Evolutionary conservation across 1,284 basidiomycete genomes (phyloP).

Genomic region (Anthracocystis panici-leucophaei): DNA sequence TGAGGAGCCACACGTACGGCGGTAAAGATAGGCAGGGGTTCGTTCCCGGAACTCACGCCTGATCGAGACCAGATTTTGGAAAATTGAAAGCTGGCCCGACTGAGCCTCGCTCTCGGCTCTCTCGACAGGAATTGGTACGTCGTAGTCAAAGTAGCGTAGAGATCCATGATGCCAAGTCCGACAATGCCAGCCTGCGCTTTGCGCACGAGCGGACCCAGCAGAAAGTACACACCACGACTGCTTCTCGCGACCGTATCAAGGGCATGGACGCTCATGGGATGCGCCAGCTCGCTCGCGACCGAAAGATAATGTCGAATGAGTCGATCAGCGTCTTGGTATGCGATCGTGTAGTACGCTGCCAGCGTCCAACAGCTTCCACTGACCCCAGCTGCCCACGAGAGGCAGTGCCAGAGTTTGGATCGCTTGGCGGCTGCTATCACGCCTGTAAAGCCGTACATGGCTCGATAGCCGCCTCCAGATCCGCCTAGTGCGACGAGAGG

Average conservation of each 20-base stretch:
- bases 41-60: slow-evolving; percentile 33
- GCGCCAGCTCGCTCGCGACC: slow-evolving; percentile 59
- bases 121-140: slow-evolving; percentile 60
- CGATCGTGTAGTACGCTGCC: slow-evolving; percentile 60
- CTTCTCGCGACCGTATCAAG: slow-evolving; percentile 62
- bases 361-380: slow-evolving; percentile 69
- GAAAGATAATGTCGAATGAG: slow-evolving; percentile 57
- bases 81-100: slow-evolving; percentile 62
- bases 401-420: slow-evolving; percentile 62
- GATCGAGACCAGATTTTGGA: slow-evolving; percentile 60
- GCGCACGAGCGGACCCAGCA: slow-evolving; percentile 61
- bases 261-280: slow-evolving; percentile 64
- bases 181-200: slow-evolving; percentile 60
- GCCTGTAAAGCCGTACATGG: slow-evolving; percentile 63
- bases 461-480: slow-evolving; percentile 69
- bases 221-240: slow-evolving; percentile 61
- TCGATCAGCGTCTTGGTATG: slow-evolving; percentile 46
- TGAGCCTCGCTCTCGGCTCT: slow-evolving; percentile 53
- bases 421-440: slow-evolving; percentile 61
- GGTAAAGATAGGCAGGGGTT: slow-evolving; percentile 64
- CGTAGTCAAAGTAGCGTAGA: slow-evolving; percentile 64
- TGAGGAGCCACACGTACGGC: slow-evolving; percentile 55
- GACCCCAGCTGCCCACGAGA: slow-evolving; percentile 66
- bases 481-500: slow-evolving; percentile 68
- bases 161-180: slow-evolving; percentile 66